These are phyloP conservation scores for Setaria italica DNA, from an alignment of 202 grass and related monocot genomes.

Conservation along the genomic window DNA sequence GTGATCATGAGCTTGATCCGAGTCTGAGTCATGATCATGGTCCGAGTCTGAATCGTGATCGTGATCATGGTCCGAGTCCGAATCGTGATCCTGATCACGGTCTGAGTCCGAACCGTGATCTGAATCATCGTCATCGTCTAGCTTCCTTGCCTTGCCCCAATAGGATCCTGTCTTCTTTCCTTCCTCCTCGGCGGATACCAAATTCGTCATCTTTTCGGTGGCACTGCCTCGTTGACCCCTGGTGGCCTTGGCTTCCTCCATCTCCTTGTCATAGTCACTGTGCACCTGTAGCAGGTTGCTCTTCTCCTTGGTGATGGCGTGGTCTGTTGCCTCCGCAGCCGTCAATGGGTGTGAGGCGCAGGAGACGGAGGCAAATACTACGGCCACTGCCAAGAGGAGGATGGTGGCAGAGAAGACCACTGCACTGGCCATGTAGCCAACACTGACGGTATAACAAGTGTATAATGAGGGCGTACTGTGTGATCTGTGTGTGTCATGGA, in stretches of 20 bases:
- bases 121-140: conserved; percentile 15
- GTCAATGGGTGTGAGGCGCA: neutral
- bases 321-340: neutral
- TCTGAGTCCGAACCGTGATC: neutral
- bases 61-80: neutral
- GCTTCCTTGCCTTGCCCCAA: conserved; percentile 4
- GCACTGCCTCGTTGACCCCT: neutral
- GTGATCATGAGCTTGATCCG: neutral
- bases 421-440: neutral
- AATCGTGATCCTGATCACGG: neutral
- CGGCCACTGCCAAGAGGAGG: neutral
- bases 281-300: neutral
- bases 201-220: neutral
- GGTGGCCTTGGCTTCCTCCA: neutral
- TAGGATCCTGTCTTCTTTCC: neutral
- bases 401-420: neutral
- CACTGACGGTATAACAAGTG: neutral
- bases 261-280: neutral
- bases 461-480: neutral
- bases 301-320: neutral
- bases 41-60: neutral
- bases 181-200: neutral
- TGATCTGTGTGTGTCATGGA: neutral
- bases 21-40: neutral
- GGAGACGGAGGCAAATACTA: neutral